phyloP scores from a whole-genome alignment of 164 flowering plant genomes.

The Magnolia changhungtana region DNA sequence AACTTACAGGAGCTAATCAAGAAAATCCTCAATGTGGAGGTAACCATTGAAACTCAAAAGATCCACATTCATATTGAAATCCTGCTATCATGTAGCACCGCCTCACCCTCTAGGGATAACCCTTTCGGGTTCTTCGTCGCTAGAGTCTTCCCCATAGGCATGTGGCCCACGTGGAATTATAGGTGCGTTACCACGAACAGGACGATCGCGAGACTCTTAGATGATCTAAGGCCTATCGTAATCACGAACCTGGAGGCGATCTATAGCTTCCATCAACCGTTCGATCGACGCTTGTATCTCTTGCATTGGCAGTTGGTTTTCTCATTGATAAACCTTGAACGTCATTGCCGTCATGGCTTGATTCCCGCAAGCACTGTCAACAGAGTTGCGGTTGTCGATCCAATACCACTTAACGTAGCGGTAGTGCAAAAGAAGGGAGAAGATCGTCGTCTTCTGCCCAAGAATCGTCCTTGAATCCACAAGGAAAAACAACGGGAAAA shows the following conservation, averaged over 20 bases:
- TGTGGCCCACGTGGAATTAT: too few relatives aligned
- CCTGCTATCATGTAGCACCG: too few relatives aligned
- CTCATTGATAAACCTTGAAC: not conserved
- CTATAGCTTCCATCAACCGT: too few relatives aligned
- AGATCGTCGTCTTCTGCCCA: not conserved
- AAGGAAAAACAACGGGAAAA: not conserved
- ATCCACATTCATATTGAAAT: too few relatives aligned
- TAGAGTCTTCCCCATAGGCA: too few relatives aligned
- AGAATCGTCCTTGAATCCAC: not conserved
- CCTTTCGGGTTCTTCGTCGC: too few relatives aligned
- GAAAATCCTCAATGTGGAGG: too few relatives aligned
- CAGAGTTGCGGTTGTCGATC: not conserved
- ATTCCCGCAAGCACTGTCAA: not conserved
- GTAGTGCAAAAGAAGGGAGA: not conserved
- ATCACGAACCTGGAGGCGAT: not conserved
- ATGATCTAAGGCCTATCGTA: not conserved
- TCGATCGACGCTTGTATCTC: not conserved
- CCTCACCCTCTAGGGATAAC: too few relatives aligned
- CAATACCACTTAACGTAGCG: not conserved
- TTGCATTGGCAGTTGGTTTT: not conserved
- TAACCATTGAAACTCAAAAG: too few relatives aligned
- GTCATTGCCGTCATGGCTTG: not conserved
- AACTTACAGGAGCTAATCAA: too few relatives aligned
- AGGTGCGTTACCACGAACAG: too few relatives aligned
- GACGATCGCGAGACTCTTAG: not conserved